These are phyloP conservation scores for Solanum dulcamara DNA, from an alignment of 257 asterid species.

Conservation along the genomic window DNA sequence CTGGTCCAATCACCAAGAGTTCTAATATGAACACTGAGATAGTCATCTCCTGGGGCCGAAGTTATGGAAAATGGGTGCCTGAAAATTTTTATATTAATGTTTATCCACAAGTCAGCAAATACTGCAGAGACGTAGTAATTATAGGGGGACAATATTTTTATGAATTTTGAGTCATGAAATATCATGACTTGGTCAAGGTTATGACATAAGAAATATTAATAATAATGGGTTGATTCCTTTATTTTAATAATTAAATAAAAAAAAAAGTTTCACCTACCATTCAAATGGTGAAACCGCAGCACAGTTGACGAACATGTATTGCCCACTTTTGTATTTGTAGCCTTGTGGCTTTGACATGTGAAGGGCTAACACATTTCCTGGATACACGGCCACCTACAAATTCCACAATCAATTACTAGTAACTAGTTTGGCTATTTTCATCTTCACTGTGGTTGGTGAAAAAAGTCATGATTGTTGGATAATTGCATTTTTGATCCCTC, in stretches of 20 bases:
- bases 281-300: conserved; percentile 92
- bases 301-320: conserved; percentile 79
- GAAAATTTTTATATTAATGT: conserved; percentile 2
- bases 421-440: neutral
- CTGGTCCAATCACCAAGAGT: conserved; percentile 85
- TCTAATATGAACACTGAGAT: conserved; percentile 76
- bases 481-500: neutral
- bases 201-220: neutral
- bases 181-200: neutral
- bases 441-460: no score
- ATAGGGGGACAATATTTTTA: neutral
- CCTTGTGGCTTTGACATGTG: conserved; percentile 94
- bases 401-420: neutral
- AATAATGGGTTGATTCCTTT: neutral
- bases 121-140: neutral
- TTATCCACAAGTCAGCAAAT: neutral
- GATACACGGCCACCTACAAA: conserved; percentile 71
- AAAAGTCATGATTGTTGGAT: neutral
- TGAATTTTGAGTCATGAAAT: neutral
- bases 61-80: conserved; percentile 95
- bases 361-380: conserved; percentile 74
- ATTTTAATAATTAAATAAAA: neutral
- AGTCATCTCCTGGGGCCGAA: conserved; percentile 74
- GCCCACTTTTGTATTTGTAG: conserved; percentile 76
- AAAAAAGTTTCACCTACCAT: conserved; percentile 38